Evolutionary conservation across 495 filamentous ascomycete genomes (phyloP).

Genomic region (Aspergillus affinis): DNA sequence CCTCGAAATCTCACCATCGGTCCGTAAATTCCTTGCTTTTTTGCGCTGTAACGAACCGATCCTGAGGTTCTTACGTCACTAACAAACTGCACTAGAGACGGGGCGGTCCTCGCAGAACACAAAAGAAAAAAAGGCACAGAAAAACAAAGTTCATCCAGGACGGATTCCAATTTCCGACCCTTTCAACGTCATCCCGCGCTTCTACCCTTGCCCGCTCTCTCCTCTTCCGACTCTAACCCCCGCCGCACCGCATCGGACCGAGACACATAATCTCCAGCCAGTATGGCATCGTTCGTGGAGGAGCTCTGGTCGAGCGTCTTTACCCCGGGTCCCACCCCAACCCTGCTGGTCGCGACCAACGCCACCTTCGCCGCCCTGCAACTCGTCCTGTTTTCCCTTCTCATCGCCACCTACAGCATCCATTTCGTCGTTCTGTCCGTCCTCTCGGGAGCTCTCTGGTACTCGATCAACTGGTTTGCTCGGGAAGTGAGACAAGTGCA

Average conservation of each 20-base stretch:
- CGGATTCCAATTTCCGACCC: constrained; percentile 20
- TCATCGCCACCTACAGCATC: constrained; percentile 78
- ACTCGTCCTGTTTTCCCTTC: constrained; percentile 68
- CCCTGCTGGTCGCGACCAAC: constrained; percentile 88
- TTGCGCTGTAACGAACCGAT: not conserved
- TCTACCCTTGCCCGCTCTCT: not conserved
- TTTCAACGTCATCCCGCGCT: constrained; percentile 13
- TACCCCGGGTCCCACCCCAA: constrained; percentile 82
- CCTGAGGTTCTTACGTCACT: not conserved
- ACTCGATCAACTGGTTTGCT: constrained; percentile 95
- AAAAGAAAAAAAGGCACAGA: not conserved
- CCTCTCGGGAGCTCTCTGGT: constrained; percentile 82
- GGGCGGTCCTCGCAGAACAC: not conserved
- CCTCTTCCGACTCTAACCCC: not conserved
- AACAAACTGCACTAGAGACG: not conserved
- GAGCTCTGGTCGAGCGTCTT: constrained; percentile 91
- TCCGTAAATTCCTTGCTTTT: not conserved
- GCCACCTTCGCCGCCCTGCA: constrained; percentile 84
- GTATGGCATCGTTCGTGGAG: constrained; percentile 77
- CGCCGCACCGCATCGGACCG: constrained; percentile 1
- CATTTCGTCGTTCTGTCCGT: constrained; percentile 83
- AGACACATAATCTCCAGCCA: not conserved
- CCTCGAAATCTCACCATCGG: not conserved
- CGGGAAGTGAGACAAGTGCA: constrained; percentile 66
- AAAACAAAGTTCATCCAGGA: not conserved